Base-by-base conservation (phyloP, 495 filamentous ascomycete genomes). In the Neurospora intermedia region DNA sequence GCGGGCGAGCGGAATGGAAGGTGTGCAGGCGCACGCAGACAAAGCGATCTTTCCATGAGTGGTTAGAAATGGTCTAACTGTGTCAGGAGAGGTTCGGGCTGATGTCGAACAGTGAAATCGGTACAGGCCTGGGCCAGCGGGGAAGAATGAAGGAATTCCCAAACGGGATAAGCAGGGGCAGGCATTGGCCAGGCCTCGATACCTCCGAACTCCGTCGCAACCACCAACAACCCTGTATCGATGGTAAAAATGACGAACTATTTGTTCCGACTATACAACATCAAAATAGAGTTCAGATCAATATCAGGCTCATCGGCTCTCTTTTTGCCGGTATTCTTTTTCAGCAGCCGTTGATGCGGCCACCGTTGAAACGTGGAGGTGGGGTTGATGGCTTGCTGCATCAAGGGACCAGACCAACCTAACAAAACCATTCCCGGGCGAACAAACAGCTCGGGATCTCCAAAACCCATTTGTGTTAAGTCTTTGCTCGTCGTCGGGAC, bases 401-500 rank as follows among this genome's bases (percentile, higher is more conserved):
- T 46, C 18, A 20, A 40, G 9, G 43, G 18, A n/a, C n/a, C 7
- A 46, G 9, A 20, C 6, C 18, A 46, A 31, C 27, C 27, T 31
- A 31, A 31, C 27, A 31, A 31, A 54, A 23, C n/a, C 20, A 8
- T 27, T 20, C 46, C 48, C 48, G 13, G 6, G 48, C 5, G 23
- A 31, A 31, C 23, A 15, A 23, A 27, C n/a, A 23, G 69, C 9
- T 39, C 15, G 18, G 16, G 16, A 23, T 42, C 40, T 31, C n/a
- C 46, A 54, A 48, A 48, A 46, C 43, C 15, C 18, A 8, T 10
- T 42, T 16, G 40, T 20, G 69, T 39, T 7, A 0, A 39, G 7
- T 39, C 6, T 39, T 39, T 41, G 40, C n/a, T 62, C 71, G 69
- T 54, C 69, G 40, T 78, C 77, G 77, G 77, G 75, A 23, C 46